phyloP scores from a whole-genome alignment of 441 rosid species.

The Pelargonium fulgidum region DNA sequence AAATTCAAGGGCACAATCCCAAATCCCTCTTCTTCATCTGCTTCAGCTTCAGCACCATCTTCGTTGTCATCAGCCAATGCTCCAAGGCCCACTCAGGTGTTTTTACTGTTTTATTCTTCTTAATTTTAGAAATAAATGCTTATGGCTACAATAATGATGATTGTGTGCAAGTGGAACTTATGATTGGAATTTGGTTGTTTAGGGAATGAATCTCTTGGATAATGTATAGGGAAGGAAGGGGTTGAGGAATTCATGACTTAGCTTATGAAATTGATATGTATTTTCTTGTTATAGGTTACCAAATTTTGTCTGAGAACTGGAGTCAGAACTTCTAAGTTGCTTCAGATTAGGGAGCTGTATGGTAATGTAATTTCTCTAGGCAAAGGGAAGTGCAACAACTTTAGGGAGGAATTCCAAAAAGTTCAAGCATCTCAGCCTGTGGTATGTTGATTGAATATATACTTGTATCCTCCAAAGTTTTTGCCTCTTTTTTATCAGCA shows the following conservation, averaged over 20 bases:
- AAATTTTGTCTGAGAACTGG: slow-evolving; percentile 21
- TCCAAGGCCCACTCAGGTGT: neutral
- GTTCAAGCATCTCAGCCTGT: slow-evolving; percentile 44
- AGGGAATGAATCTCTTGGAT: neutral
- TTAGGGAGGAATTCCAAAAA: slow-evolving; percentile 52
- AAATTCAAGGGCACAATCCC: slow-evolving; percentile 6
- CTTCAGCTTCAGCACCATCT: neutral
- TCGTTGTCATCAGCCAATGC: neutral
- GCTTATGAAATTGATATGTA: too few species aligned
- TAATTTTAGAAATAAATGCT: too few species aligned
- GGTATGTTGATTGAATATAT: slow-evolving; percentile 30
- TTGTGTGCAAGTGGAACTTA: neutral
- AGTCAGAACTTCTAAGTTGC: slow-evolving; percentile 35
- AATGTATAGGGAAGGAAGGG: neutral
- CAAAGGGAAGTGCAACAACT: slow-evolving; percentile 33
- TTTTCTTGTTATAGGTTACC: slow-evolving; percentile 24
- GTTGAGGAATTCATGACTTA: neutral
- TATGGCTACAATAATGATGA: neutral
- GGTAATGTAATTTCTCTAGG: slow-evolving; percentile 33
- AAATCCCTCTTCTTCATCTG: neutral
- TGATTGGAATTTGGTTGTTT: neutral
- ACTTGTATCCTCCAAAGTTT: neutral
- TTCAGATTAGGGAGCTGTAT: slow-evolving; percentile 50
- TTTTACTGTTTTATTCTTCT: neutral
- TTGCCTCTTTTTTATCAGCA: neutral